These are phyloP conservation scores for Ambrosia trifida DNA, from an alignment of 129 eudicot species.

Conservation along the genomic window DNA sequence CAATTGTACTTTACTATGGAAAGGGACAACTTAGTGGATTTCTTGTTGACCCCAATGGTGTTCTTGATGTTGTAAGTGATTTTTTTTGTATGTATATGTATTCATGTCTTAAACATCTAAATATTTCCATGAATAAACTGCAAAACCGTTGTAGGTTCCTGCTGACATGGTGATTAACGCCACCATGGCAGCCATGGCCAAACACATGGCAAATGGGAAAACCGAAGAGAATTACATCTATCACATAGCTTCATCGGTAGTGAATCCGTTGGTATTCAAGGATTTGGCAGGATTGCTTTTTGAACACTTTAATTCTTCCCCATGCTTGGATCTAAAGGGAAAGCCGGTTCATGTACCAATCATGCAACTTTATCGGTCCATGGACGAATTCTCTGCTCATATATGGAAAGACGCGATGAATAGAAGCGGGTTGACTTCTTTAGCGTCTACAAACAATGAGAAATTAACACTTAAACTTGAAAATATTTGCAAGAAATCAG, in stretches of 20 bases:
- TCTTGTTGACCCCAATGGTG: conserved; percentile 88
- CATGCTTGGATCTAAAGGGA: conserved; percentile 73
- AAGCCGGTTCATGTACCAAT: conserved; percentile 73
- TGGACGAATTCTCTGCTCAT: conserved; percentile 86
- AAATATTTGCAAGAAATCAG: conserved; percentile 72
- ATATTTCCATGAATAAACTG: conserved; percentile 6
- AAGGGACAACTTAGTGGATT: conserved; percentile 94
- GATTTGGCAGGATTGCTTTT: conserved; percentile 69
- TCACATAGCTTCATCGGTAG: conserved; percentile 92
- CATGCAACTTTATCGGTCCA: conserved; percentile 73
- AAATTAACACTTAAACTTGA: conserved; percentile 62
- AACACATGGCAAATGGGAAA: conserved; percentile 74
- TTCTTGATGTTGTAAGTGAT: conserved; percentile 84
- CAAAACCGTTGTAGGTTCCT: conserved; percentile 59
- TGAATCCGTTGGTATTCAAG: conserved; percentile 77
- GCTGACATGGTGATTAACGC: conserved; percentile 99
- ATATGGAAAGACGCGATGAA: conserved; percentile 74
- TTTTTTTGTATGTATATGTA: not conserved
- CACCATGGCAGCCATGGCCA: conserved; percentile 90
- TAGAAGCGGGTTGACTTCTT: conserved; percentile 47
- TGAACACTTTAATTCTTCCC: conserved; percentile 71
- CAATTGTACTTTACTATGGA: conserved; percentile 82
- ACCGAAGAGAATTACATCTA: conserved; percentile 62
- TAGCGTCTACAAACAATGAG: conserved; percentile 40
- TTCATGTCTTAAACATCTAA: not conserved